phyloP scores from a whole-genome alignment of 208 protist species.

The Eutreptiella sp. region DNA sequence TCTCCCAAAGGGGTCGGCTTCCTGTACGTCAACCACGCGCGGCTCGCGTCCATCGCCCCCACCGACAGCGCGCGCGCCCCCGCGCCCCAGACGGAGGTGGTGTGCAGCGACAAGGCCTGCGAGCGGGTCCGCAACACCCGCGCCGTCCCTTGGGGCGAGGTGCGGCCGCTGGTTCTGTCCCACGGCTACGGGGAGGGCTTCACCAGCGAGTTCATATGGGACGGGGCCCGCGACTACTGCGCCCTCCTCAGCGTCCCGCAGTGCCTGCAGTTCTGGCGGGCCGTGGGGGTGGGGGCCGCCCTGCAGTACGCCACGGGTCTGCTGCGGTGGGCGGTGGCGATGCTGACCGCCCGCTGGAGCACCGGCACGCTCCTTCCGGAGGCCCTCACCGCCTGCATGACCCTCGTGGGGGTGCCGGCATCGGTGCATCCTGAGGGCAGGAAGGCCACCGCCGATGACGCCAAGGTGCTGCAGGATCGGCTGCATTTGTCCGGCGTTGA shows the following conservation, averaged over 20 bases:
- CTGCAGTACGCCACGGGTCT: constrained; percentile 50
- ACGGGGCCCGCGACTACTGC: constrained; percentile 73
- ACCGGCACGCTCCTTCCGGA: constrained; percentile 58
- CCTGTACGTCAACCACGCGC: constrained; percentile 56
- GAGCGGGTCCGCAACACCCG: too few relatives aligned
- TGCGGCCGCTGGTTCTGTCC: constrained; percentile 34
- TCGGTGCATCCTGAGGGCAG: constrained; percentile 51
- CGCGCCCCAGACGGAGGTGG: constrained; percentile 59
- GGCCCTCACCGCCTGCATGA: constrained; percentile 59
- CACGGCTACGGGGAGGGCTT: constrained; percentile 74
- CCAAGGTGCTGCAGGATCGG: constrained; percentile 63
- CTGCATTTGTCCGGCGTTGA: constrained; percentile 66
- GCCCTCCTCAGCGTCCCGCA: constrained; percentile 66
- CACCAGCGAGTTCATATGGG: constrained; percentile 79
- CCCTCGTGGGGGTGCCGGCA: constrained; percentile 68
- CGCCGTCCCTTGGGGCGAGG: not conserved
- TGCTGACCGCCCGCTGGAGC: constrained; percentile 57
- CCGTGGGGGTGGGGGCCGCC: constrained; percentile 51
- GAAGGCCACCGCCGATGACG: constrained; percentile 39
- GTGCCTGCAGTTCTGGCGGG: constrained; percentile 62
- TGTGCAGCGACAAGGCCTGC: too few relatives aligned
- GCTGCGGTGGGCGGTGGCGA: constrained; percentile 44
- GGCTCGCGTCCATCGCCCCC: constrained; percentile 44
- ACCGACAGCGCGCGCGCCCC: too few relatives aligned
- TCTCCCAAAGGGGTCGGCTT: constrained; percentile 70